Conservation (phyloP, 192 early-diverging fungal genomes). For the Backusella australiensis region DNA sequence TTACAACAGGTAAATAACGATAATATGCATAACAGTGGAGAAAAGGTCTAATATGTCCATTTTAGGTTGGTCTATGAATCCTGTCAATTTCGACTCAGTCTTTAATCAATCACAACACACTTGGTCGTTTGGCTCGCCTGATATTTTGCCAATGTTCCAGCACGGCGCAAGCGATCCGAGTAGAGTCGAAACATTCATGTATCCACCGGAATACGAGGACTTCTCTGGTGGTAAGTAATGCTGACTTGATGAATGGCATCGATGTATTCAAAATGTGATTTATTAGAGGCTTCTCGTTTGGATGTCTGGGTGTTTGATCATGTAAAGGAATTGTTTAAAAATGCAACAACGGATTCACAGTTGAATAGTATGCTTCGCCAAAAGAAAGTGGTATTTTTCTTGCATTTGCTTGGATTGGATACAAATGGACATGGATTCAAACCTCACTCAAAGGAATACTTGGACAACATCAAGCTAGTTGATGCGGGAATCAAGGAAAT, state of each 20-base stretch:
- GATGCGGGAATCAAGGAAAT: slow-evolving; percentile 73
- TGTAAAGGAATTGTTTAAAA: slow-evolving; percentile 68
- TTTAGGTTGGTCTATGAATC: slow-evolving; percentile 95
- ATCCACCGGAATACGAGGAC: slow-evolving; percentile 82
- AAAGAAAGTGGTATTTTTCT: slow-evolving; percentile 85
- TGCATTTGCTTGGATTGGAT: slow-evolving; percentile 94
- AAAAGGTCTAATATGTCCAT: slow-evolving; percentile 3
- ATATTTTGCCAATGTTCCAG: slow-evolving; percentile 96
- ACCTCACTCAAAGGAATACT: slow-evolving; percentile 84
- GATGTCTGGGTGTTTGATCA: slow-evolving; percentile 94
- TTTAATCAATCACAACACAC: slow-evolving; percentile 94
- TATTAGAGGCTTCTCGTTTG: slow-evolving; percentile 72
- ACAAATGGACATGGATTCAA: slow-evolving; percentile 90
- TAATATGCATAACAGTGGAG: background rate
- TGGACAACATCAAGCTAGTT: slow-evolving; percentile 81
- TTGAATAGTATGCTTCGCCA: slow-evolving; percentile 61
- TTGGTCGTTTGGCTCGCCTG: slow-evolving; percentile 97
- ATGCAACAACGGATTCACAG: slow-evolving; percentile 39
- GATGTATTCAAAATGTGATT: background rate
- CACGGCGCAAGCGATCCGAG: slow-evolving; percentile 81
- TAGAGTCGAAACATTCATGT: slow-evolving; percentile 90
- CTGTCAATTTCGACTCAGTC: slow-evolving; percentile 94
- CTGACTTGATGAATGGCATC: too few species aligned
- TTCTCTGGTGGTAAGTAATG: slow-evolving; percentile 67
- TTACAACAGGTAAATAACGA: slow-evolving; percentile 73